Base-by-base conservation (phyloP, 345 rosid species). In the Mangifera indica region DNA sequence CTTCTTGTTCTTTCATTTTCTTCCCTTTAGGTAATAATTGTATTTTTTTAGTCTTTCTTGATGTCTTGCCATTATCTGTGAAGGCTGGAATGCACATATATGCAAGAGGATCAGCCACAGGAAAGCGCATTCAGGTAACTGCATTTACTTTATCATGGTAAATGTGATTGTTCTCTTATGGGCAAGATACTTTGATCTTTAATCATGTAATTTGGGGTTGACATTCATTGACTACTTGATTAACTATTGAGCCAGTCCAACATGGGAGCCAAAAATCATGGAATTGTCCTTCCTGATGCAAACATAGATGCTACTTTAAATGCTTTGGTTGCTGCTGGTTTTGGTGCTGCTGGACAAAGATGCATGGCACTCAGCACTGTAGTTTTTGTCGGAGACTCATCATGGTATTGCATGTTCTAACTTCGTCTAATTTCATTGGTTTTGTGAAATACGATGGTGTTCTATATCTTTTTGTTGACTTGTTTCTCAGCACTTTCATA, bases 21-120 rank as follows among this genome's bases (percentile, higher is more conserved):
- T 18, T 4, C 10, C 22, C 22, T 34, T 3, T 48, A 8, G 22
- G 14, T 64, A 34, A 7, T 25, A 52, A 61, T 29, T 32, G 60
- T 76, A 65, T 18, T 32, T 45, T 72, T 25, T 54, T 63, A 14
- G 11, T 73, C 53, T 20, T 68, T n/a, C 65, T 63, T 63, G 22
- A 58, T 81, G 44, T 63, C 72, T 61, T 73, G 32, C 14, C 21
- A 20, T 32, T 25, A 45, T 54, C 67, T 53, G 56, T 74, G 11
- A 84, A 94, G 99, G 99, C 98, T 69, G 98, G 99, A 65, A 94
- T 92, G 99, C 98, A 94, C 77, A 92, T 94, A 65, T 94, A 90
- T 77, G 80, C 80, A 78, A 90, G 97, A 79, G 98, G 93, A 77
- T 87, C 97, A 54, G 96, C 96, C 10, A 90, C 87, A 72, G 99